Evolutionary conservation across 169 alveolate species (phyloP), one percentile per base, ranked within the genome.

Genomic region (Eimeria praecox): DNA sequence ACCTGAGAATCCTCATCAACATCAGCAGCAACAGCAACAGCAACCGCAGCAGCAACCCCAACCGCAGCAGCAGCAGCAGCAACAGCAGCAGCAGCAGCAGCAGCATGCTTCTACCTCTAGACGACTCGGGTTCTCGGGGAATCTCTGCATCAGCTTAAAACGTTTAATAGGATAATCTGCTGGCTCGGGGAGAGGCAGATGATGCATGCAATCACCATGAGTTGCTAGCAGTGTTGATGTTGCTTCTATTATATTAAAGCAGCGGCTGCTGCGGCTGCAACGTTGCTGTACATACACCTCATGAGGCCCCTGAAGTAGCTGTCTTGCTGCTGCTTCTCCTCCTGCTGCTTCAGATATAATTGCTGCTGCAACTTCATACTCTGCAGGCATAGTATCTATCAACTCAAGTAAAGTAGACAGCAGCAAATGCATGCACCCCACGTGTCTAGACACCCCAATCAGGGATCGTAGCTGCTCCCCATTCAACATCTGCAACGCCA

Each of bases 121-220:
- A 69, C 99, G 96, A 52, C 98, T 98, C 16, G 99, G 99, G 91
- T 98, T 98, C 94, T 98, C 99, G 20, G 99, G 99, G 83, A 97
- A 97, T 49, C 97, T 96, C 92, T 94, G 97, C 87, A 97, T 97
- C 62, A 98, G 96, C 94, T 97, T 97, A 62, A 97, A 96, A 38
- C 99, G 96, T 90, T 97, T 88, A 64, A 97, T 90, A 4, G 99
- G 99, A 49, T 97, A 92, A 90, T 98, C 99, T 71, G 98, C 97
- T 22, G 99, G 99, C 82, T 98, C 99, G 6, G 99, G 99, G 5
- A 98, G 98, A 24, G 98, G 97, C 78, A 98, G 96, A 92, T 98
- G 99, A 38, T 98, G 97, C 44, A 96, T 82, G 95, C 99, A 98
- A 35, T 35, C 18, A 35, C 87, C 89, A 44, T 95, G 96, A n/a